phyloP scores from a whole-genome alignment of 805 yeast genomes.

The Candida michaelii region DNA sequence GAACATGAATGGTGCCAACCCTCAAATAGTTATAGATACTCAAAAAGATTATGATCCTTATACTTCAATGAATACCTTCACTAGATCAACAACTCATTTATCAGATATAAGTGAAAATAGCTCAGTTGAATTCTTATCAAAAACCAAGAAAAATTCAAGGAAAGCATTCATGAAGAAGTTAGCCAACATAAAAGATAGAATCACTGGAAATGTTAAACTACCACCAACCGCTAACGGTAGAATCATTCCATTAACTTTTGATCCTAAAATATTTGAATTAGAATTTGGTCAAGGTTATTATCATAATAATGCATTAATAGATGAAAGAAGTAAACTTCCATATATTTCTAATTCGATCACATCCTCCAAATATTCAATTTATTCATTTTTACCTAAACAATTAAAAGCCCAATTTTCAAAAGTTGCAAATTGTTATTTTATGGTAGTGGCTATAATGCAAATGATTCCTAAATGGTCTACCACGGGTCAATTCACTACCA shows the following conservation, averaged over 20 bases:
- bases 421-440: conserved; percentile 86
- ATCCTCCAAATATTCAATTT: conserved; percentile 80
- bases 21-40: conserved; percentile 21
- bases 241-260: conserved; percentile 62
- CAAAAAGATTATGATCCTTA: conserved; percentile 13
- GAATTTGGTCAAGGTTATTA: conserved; percentile 25
- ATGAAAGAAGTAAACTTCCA: conserved; percentile 65
- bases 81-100: conserved; percentile 25
- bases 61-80: conserved; percentile 12
- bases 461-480: conserved; percentile 98
- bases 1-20: conserved; percentile 7
- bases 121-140: conserved; percentile 19
- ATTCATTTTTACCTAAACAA: conserved; percentile 85
- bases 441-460: conserved; percentile 87
- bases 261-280: conserved; percentile 29
- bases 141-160: conserved; percentile 15
- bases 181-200: conserved; percentile 27
- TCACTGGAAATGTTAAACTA: conserved; percentile 47
- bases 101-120: conserved; percentile 19
- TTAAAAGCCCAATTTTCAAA: conserved; percentile 88
- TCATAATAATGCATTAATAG: conserved; percentile 37
- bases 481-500: conserved; percentile 93
- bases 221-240: conserved; percentile 71
- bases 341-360: conserved; percentile 71
- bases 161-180: conserved; percentile 16